Conservation (phyloP, 2,329 filamentous ascomycete genomes). For the Pleomassaria siparia region DNA sequence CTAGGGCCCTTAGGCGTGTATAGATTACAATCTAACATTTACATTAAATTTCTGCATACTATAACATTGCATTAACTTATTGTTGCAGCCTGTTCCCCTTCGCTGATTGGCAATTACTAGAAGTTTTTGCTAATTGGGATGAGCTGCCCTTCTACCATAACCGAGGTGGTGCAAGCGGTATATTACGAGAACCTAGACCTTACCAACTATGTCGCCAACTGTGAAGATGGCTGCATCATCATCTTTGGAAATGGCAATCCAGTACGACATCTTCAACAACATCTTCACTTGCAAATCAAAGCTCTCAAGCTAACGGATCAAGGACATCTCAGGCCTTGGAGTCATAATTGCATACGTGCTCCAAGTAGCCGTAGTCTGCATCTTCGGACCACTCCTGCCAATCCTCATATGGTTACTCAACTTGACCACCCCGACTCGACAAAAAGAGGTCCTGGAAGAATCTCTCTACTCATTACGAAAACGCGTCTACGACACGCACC, state of each 20-base stretch:
- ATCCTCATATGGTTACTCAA: not conserved
- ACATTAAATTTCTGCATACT: too few species aligned
- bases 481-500: not conserved
- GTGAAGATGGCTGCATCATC: constrained; percentile 57
- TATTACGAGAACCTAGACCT: not conserved
- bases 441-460: not conserved
- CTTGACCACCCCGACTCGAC: not conserved
- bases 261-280: not conserved
- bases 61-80: too few species aligned
- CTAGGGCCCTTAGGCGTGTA: too few species aligned
- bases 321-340: not conserved
- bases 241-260: constrained; percentile 36
- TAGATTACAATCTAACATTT: too few species aligned
- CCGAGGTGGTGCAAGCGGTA: not conserved
- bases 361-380: not conserved
- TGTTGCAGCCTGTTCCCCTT: too few species aligned
- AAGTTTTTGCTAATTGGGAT: too few species aligned
- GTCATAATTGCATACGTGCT: not conserved
- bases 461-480: not conserved
- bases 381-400: not conserved
- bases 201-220: not conserved
- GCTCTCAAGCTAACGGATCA: not conserved
- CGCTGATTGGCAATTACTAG: too few species aligned
- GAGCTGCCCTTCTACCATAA: too few species aligned
- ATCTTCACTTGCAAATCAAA: not conserved